phyloP scores from a whole-genome alignment of 768 basidiomycete genomes.

The Leccinum truebloodii region DNA sequence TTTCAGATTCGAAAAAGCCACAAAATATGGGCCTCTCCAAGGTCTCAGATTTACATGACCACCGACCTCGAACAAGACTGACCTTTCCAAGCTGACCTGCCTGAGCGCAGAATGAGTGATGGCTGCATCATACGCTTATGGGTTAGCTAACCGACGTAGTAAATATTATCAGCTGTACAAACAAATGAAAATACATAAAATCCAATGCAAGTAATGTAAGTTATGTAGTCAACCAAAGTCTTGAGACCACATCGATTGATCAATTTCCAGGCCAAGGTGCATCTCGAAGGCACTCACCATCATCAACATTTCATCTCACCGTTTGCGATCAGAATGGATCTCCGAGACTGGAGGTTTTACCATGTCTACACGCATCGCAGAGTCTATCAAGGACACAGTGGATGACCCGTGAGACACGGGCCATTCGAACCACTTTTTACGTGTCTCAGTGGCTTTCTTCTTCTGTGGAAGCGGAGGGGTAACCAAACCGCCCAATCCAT shows the following conservation, averaged over 20 bases:
- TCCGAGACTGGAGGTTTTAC: not conserved
- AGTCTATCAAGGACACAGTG: conserved; percentile 15
- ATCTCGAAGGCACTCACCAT: not conserved
- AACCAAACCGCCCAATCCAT: conserved; percentile 17
- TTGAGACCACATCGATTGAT: too few species aligned
- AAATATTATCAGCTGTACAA: not conserved
- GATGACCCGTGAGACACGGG: conserved; percentile 15
- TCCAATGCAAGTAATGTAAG: too few species aligned
- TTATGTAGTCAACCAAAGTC: too few species aligned
- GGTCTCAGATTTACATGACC: not conserved
- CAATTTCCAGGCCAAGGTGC: not conserved
- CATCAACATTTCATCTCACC: not conserved
- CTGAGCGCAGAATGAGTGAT: conserved; percentile 58
- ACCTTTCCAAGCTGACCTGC: conserved; percentile 89
- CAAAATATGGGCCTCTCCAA: conserved; percentile 84
- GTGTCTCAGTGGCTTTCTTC: not conserved
- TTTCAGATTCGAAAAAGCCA: conserved; percentile 85
- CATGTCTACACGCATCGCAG: not conserved
- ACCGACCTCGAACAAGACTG: conserved; percentile 2
- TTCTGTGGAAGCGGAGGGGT: conserved; percentile 2
- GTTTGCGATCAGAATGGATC: not conserved
- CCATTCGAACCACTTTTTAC: conserved; percentile 25
- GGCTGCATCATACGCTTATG: conserved; percentile 54
- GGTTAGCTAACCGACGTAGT: not conserved
- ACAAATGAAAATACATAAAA: not conserved